Percentiles rank a stretch among this genome's conserved stretches.
These are phyloP conservation scores for Trichoderma harzianum DNA, from an alignment of 2,329 filamentous ascomycete species.

Conservation along the genomic window DNA sequence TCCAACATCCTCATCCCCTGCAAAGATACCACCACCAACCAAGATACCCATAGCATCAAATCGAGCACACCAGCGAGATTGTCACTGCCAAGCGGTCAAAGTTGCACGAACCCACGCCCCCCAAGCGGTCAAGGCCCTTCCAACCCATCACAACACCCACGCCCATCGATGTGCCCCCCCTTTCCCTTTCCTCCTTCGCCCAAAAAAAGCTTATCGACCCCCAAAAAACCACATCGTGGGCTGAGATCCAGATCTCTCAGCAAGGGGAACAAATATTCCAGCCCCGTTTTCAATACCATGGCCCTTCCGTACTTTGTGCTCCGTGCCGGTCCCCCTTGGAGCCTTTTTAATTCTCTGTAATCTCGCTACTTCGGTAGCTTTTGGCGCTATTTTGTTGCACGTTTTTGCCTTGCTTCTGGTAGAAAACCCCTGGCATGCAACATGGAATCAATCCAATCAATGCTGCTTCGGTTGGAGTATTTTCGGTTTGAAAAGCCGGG, in stretches of 20 bases:
- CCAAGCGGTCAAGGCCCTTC: neutral
- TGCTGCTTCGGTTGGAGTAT: neutral
- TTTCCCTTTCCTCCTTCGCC: neutral
- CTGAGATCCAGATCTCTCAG: constrained; percentile 6
- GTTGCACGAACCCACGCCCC: neutral
- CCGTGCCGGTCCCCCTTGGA: neutral
- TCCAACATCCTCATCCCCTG: neutral
- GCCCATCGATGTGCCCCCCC: neutral
- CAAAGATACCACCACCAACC: neutral
- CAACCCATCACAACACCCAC: neutral
- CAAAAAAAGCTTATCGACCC: neutral
- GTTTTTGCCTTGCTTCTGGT: neutral
- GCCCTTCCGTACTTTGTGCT: neutral
- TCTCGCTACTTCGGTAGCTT: constrained; percentile 8
- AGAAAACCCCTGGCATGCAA: neutral
- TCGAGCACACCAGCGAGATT: neutral
- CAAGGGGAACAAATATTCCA: neutral
- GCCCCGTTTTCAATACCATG: neutral
- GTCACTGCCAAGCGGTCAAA: constrained; percentile 2
- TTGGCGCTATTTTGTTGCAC: neutral
- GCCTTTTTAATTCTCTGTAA: neutral
- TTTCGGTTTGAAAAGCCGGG: neutral
- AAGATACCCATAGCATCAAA: neutral
- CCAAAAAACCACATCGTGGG: neutral
- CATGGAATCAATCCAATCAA: neutral